Base-by-base conservation (phyloP, 257 asterid genomes). In the Nicotiana otophora region DNA sequence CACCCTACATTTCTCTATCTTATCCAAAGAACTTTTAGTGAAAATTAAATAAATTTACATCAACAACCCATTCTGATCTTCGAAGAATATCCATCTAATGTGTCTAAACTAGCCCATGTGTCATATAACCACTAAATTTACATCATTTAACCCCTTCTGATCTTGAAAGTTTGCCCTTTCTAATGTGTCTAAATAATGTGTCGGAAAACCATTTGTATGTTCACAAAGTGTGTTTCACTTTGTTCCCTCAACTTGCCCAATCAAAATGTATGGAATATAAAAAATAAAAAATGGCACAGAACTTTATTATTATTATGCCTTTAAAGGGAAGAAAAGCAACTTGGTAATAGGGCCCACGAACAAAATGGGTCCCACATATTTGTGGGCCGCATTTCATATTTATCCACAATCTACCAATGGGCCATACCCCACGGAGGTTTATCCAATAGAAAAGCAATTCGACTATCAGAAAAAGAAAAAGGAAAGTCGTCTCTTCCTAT, bases 341-440 rank as follows among this genome's bases (percentile, higher is more conserved):
- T 75, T 75, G 80, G 30, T 15, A 12, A 39, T 80, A 5, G 65
- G 83, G 83, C 1, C 83, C 83, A 9, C 10, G 48, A 36, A 36
- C n/a, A 16, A 26, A 5, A 80, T 16, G 51, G 2, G 42, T 61
- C 46, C 83, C 83, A 23, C 15, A 8, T n/a, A 39, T 58, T 20
- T 14, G 82, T 62, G 62, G 68, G 68, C 76, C 76, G 34, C 15
- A 20, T 17, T 64, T 67, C 77, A 80, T 63, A 65, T 80, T 46
- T 80, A 80, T 80, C 83, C 83, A 17, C 62, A 26, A 75, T 75
- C 30, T 60, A 51, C 42, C 42, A 80, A 46, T 46, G 64, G 77
- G 82, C 60, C 58, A 61, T 61, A 51, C 28, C 61, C 23, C 14
- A 10, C n/a, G n/a, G 39, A 10, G 4, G 51, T 8, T 64, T 63